Conservation (phyloP, 2,329 filamentous ascomycete species). For the Chaetomiaceae sp. region DNA sequence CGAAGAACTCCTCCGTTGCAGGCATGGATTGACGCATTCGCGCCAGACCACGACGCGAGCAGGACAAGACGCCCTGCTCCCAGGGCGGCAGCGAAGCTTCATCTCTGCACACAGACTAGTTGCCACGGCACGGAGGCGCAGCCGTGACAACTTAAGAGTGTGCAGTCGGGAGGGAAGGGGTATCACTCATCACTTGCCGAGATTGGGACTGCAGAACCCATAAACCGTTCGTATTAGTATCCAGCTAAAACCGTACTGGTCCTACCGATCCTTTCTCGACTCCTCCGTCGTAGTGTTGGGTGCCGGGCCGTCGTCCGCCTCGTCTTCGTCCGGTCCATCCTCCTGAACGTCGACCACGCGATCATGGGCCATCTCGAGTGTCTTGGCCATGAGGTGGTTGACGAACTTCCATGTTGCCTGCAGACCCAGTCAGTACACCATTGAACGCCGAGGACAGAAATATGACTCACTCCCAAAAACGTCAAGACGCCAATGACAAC, state of each 20-base stretch:
- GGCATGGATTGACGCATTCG: constrained; percentile 32
- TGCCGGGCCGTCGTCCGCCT: constrained; percentile 43
- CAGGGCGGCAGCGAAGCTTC: constrained; percentile 43
- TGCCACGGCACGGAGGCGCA: constrained; percentile 75
- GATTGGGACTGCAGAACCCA: too few relatives aligned
- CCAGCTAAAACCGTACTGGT: not conserved
- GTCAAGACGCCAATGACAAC: constrained; percentile 76
- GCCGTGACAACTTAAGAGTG: constrained; percentile 96
- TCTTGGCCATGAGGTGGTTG: constrained; percentile 63
- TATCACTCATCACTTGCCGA: not conserved
- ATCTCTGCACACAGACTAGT: constrained; percentile 98
- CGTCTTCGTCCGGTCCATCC: constrained; percentile 53
- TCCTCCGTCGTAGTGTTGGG: constrained; percentile 32
- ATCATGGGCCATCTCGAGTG: constrained; percentile 74
- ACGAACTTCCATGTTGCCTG: constrained; percentile 80
- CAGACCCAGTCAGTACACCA: constrained; percentile 20
- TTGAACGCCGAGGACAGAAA: not conserved
- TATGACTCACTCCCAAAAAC: constrained; percentile 65
- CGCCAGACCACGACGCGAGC: constrained; percentile 30
- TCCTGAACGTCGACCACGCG: constrained; percentile 76
- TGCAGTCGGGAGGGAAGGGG: constrained; percentile 50
- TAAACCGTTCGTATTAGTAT: constrained; percentile 9
- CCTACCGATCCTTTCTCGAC: constrained; percentile 27
- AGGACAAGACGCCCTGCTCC: constrained; percentile 49
- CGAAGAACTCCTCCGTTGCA: constrained; percentile 20